Percentiles rank a stretch among this genome's conserved stretches.
Conservation (phyloP, 768 basidiomycete genomes). For the Phylloporus sp. region DNA sequence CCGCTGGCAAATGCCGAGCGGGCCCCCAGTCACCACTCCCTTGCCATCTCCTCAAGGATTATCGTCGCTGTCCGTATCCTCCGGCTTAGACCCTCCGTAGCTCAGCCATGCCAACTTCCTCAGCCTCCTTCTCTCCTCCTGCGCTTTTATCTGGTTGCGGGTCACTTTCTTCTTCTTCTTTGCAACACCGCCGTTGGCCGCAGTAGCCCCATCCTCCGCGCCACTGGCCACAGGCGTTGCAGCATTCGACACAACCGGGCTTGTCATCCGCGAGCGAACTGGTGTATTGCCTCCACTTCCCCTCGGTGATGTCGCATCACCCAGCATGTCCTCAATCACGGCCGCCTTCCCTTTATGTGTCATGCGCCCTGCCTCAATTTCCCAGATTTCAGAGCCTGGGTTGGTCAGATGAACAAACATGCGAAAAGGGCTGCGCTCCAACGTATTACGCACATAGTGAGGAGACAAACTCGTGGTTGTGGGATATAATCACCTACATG, state of each 20-base stretch:
- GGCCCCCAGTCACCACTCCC: conserved; percentile 21
- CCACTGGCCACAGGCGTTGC: conserved; percentile 80
- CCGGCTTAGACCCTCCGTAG: conserved; percentile 77
- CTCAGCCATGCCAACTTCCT: conserved; percentile 82
- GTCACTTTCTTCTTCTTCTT: conserved; percentile 91
- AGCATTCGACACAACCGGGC: conserved; percentile 62
- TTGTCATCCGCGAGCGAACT: conserved; percentile 62
- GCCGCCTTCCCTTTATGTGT: conserved; percentile 86
- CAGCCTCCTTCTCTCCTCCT: conserved; percentile 78
- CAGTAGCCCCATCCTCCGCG: conserved; percentile 51
- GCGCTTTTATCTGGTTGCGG: conserved; percentile 85
- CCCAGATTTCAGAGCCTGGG: conserved; percentile 89
- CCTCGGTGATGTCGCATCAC: conserved; percentile 63
- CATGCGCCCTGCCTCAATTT: conserved; percentile 81
- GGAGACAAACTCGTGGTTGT: conserved; percentile 85
- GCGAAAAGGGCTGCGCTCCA: conserved; percentile 8
- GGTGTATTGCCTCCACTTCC: conserved; percentile 74
- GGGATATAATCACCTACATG: conserved; percentile 86
- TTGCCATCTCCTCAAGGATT: conserved; percentile 16
- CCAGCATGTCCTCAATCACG: conserved; percentile 80
- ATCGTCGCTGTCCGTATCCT: conserved; percentile 72
- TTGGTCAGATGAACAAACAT: conserved; percentile 15
- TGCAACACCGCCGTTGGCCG: conserved; percentile 27
- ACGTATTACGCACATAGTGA: conserved; percentile 61
- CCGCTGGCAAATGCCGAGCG: conserved; percentile 13